Evolutionary conservation across 345 rosid genomes (phyloP), one percentile per base, ranked within the genome.

Genomic region (Hypericum perforatum): DNA sequence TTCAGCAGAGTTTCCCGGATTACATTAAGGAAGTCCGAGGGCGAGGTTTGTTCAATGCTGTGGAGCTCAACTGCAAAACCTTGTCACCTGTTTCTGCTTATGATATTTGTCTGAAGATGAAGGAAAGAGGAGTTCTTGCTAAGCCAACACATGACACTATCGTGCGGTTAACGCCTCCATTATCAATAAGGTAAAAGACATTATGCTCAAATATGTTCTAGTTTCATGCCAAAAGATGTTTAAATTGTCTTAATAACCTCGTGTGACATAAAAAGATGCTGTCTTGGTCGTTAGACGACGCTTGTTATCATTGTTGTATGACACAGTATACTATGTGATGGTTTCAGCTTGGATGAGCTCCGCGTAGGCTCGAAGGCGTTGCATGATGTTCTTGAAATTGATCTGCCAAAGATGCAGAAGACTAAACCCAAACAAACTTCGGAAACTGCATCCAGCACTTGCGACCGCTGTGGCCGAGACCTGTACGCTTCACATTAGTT

Each of bases 101-200:
- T 45, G 96, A 83, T 66, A 77, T 92, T 55, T 92, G 95, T 70
- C 80, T 88, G 50, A 85, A 78, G 78, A 67, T 90, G 84, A 90
- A 84, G 77, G 95, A 75, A 43, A 78, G 94, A 63, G 95, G 98
- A 63, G 68, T 92, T 44, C 94, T 92, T 39, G 95, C 96, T 45
- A 92, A 92, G 75, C 95, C 98, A 7, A 88, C 98, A 2, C 96
- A 92, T 63, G 71, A 80, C 49, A 78, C 90, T 8, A 83, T 92
- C 56, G 95, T 92, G 55, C 84, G 96, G 60, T 74, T 92, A 66
- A 88, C 96, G 58, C 96, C 98, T 50, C 96, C 98, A 16, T 94
- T 92, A 54, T 76, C 82, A 62, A 78, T 92, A 42, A 92, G 98
- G 98, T 87, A 74, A 64, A n/a, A n/a, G 16, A 37, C 12, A 63